phyloP scores from a whole-genome alignment of 2,329 filamentous ascomycete species.

The Amphichorda felina region DNA sequence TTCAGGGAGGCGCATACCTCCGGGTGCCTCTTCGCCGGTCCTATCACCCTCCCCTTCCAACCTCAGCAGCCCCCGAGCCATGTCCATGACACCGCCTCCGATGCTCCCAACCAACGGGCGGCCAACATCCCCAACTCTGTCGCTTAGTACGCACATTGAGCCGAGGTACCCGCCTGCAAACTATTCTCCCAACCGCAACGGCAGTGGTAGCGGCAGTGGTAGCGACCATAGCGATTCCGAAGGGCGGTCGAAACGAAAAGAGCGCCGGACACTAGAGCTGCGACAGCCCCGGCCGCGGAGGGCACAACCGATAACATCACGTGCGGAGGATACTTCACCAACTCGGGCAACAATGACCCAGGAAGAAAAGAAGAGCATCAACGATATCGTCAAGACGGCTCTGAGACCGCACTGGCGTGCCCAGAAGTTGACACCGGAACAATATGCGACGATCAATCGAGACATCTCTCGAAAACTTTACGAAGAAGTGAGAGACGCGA shows the following conservation, averaged over 20 bases:
- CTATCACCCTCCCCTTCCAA: constrained; percentile 54
- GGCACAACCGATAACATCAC: constrained; percentile 24
- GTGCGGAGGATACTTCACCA: constrained; percentile 57
- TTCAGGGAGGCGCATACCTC: constrained; percentile 16
- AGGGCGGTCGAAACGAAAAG: constrained; percentile 13
- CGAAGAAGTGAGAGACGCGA: constrained; percentile 45
- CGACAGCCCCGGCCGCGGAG: constrained; percentile 40
- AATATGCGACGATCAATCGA: constrained; percentile 88
- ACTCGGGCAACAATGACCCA: constrained; percentile 55
- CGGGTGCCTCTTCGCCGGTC: constrained; percentile 44
- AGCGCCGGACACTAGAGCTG: constrained; percentile 30
- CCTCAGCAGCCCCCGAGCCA: constrained; percentile 53
- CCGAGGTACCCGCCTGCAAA: constrained; percentile 65
- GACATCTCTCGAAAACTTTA: constrained; percentile 83
- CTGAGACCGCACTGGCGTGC: constrained; percentile 75
- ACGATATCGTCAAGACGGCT: constrained; percentile 73
- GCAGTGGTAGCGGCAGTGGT: constrained; percentile 6
- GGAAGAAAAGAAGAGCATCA: constrained; percentile 78
- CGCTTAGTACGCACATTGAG: constrained; percentile 59
- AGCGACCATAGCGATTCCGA: constrained; percentile 36
- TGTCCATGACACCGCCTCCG: constrained; percentile 60
- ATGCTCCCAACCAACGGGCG: constrained; percentile 38
- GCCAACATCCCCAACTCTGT: constrained; percentile 52
- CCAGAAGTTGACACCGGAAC: constrained; percentile 69
- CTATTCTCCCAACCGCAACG: constrained; percentile 44